These are phyloP conservation scores for Melaleuca quinquenervia DNA, from an alignment of 345 rosid genomes.

Conservation along the genomic window DNA sequence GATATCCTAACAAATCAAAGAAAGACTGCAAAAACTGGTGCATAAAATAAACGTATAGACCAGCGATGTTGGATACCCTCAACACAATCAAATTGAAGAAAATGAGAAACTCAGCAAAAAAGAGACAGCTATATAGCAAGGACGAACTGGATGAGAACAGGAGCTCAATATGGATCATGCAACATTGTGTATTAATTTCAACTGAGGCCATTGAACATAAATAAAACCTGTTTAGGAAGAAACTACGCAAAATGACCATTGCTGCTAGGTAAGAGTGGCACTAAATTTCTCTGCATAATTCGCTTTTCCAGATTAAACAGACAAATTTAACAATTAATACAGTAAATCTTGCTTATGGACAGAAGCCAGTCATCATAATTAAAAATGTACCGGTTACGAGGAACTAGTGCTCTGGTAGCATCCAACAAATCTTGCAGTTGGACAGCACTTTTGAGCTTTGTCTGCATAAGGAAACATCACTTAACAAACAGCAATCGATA, in stretches of 20 bases:
- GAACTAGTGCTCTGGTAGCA: slow-evolving; percentile 93
- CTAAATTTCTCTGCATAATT: background rate
- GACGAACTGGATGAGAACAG: background rate
- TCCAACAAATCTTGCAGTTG: slow-evolving; percentile 97
- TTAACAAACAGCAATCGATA: background rate
- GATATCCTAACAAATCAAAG: background rate
- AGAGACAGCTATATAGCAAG: background rate
- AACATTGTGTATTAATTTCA: background rate
- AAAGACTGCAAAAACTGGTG: background rate
- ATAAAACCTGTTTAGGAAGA: background rate
- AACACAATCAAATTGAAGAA: background rate
- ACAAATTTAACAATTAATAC: background rate
- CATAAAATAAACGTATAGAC: background rate
- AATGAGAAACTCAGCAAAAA: background rate
- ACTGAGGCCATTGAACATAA: background rate
- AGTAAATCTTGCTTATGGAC: background rate
- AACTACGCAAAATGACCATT: background rate
- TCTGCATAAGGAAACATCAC: slow-evolving; percentile 33
- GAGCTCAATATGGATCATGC: background rate
- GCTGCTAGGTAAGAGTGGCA: background rate
- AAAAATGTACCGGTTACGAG: slow-evolving; percentile 66
- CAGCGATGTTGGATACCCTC: background rate
- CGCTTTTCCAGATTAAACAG: background rate
- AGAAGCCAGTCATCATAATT: background rate
- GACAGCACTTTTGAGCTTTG: slow-evolving; percentile 95